Evolutionary conservation across 2,329 filamentous ascomycete genomes (phyloP).

Genomic region (Leptographium flavum): DNA sequence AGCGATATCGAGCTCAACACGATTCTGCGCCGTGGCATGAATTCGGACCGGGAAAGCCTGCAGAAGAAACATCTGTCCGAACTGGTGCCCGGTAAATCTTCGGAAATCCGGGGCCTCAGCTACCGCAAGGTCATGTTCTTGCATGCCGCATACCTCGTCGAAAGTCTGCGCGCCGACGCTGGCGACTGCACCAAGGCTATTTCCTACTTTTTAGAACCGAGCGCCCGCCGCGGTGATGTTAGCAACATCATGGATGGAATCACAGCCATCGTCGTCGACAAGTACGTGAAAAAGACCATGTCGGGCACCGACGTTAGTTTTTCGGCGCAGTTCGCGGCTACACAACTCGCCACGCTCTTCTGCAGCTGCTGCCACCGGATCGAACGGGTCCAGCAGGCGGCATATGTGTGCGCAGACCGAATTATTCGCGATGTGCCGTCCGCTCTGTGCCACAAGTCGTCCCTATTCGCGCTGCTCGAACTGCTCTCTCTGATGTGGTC

Average conservation of each 20-base stretch:
- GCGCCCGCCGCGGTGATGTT: slow-evolving; percentile 51
- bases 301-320: slow-evolving; percentile 60
- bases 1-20: slow-evolving; percentile 96
- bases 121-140: slow-evolving; percentile 89
- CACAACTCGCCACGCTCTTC: slow-evolving; percentile 75
- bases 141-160: slow-evolving; percentile 78
- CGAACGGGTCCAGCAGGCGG: slow-evolving; percentile 76
- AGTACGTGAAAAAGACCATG: slow-evolving; percentile 65
- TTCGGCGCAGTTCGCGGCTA: slow-evolving; percentile 81
- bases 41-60: slow-evolving; percentile 57
- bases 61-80: slow-evolving; percentile 68
- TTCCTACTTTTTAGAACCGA: slow-evolving; percentile 89
- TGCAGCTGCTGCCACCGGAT: slow-evolving; percentile 88
- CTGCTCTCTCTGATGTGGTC: slow-evolving; percentile 89
- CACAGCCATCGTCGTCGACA: slow-evolving; percentile 54
- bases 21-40: slow-evolving; percentile 75
- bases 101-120: slow-evolving; percentile 67
- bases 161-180: slow-evolving; percentile 70
- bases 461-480: slow-evolving; percentile 84
- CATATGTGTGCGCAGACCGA: slow-evolving; percentile 67
- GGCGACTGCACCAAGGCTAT: slow-evolving; percentile 85
- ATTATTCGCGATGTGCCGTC: slow-evolving; percentile 79
- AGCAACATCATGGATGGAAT: slow-evolving; percentile 52
- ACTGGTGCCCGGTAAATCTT: slow-evolving; percentile 61
- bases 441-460: slow-evolving; percentile 75